A percentile compares a stretch with the other conserved stretches of the same genome.
Evolutionary conservation across 371 early-diverging fungal genomes (phyloP).

Genomic region (Mucor indicus): DNA sequence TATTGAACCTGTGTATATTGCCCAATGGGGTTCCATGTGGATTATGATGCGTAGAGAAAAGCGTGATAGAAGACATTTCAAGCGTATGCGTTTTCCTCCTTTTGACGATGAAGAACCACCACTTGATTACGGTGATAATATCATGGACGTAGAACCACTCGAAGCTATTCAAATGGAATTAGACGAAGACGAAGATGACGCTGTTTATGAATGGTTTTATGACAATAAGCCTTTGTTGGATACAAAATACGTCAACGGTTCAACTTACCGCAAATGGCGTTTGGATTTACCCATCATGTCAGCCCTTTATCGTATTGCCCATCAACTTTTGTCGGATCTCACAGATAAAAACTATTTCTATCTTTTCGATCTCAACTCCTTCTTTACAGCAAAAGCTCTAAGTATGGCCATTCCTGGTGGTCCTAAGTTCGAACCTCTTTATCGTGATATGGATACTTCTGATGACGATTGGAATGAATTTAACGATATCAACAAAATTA

Average conservation of each 20-base stretch:
- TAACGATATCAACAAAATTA: constrained; percentile 99
- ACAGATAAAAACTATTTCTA: constrained; percentile 96
- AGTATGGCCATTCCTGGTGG: constrained; percentile 99
- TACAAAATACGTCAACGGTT: constrained; percentile 84
- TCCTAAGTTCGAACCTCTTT: constrained; percentile 97
- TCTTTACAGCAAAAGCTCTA: constrained; percentile 96
- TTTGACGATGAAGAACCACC: constrained; percentile 99
- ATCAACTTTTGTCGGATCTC: constrained; percentile 91
- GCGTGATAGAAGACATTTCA: constrained; percentile 96
- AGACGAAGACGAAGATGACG: constrained; percentile 92
- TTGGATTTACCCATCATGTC: constrained; percentile 93
- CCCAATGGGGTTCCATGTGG: constrained; percentile 99
- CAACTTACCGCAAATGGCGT: constrained; percentile 91
- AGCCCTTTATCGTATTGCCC: constrained; percentile 88
- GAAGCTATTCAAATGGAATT: constrained; percentile 99
- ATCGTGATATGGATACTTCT: constrained; percentile 89
- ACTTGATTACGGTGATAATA: constrained; percentile 96
- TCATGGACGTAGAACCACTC: constrained; percentile 94
- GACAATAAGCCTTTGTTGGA: constrained; percentile 92
- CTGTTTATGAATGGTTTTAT: constrained; percentile 96
- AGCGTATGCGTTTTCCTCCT: constrained; percentile 97
- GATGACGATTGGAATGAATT: constrained; percentile 99
- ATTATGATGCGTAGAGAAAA: constrained; percentile 99
- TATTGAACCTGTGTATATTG: constrained; percentile 93
- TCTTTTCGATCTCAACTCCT: constrained; percentile 90